Percentiles rank a stretch among this genome's conserved stretches.
Evolutionary conservation across 805 yeast species (phyloP).

Genomic region (Candida odintsovae): DNA sequence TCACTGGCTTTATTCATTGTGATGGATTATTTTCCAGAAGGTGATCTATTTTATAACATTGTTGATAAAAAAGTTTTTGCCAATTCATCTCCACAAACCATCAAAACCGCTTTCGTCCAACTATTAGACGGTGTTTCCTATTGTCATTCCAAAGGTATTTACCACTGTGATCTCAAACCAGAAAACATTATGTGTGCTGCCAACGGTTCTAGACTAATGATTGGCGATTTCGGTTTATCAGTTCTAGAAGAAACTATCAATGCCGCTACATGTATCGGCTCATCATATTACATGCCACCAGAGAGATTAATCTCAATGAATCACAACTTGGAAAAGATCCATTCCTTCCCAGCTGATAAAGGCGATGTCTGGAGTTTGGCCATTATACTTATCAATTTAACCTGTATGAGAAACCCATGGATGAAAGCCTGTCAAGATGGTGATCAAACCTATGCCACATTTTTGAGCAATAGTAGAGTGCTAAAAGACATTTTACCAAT

Average conservation of each 20-base stretch:
- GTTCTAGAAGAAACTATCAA: slow-evolving; percentile 51
- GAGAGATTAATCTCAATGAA: slow-evolving; percentile 51
- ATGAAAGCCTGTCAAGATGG: slow-evolving; percentile 57
- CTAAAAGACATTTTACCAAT: slow-evolving; percentile 68
- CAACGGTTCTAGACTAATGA: slow-evolving; percentile 48
- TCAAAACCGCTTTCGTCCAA: slow-evolving; percentile 63
- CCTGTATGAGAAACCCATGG: slow-evolving; percentile 90
- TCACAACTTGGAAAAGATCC: slow-evolving; percentile 19
- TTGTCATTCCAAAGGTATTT: slow-evolving; percentile 78
- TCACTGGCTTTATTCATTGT: slow-evolving; percentile 57
- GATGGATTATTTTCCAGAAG: slow-evolving; percentile 82
- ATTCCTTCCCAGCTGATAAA: slow-evolving; percentile 54
- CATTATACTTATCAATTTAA: slow-evolving; percentile 70
- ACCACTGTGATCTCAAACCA: slow-evolving; percentile 93
- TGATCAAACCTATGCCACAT: slow-evolving; percentile 63
- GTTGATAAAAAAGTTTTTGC: slow-evolving; percentile 64
- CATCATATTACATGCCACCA: slow-evolving; percentile 90
- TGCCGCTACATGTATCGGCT: slow-evolving; percentile 77
- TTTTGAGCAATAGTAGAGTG: slow-evolving; percentile 47
- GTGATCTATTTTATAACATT: slow-evolving; percentile 82
- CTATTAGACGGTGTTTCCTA: slow-evolving; percentile 76
- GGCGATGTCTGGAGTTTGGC: slow-evolving; percentile 90
- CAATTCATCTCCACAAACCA: slow-evolving; percentile 40
- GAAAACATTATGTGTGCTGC: slow-evolving; percentile 75
- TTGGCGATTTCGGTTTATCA: slow-evolving; percentile 91